A percentile compares a stretch with the other conserved stretches of the same genome.
Conservation (phyloP, 805 yeast species). For the Candida hungchunana region DNA sequence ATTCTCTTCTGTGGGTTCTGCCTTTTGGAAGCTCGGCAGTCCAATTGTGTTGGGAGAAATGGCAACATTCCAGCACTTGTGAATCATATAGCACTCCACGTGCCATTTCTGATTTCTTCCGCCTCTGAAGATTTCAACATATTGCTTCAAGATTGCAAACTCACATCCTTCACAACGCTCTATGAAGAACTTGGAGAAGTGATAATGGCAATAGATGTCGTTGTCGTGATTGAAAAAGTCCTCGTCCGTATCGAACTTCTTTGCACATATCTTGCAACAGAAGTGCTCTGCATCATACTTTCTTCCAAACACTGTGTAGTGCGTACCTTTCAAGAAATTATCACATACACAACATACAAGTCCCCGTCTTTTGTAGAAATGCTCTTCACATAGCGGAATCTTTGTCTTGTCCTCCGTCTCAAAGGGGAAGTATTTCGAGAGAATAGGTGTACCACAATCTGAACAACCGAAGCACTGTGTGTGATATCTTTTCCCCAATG, state of each 20-base stretch:
- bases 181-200: conserved; percentile 82
- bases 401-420: conserved; percentile 43
- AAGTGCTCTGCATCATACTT: conserved; percentile 95
- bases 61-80: conserved; percentile 92
- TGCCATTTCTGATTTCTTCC: conserved; percentile 97
- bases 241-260: conserved; percentile 85
- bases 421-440: conserved; percentile 84
- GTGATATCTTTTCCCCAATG: conserved; percentile 75
- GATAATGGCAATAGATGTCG: conserved; percentile 84
- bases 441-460: conserved; percentile 79
- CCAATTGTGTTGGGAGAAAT: conserved; percentile 61
- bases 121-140: conserved; percentile 87
- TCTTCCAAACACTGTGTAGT: conserved; percentile 87
- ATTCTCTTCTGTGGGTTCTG: conserved; percentile 25
- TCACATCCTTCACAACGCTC: conserved; percentile 91
- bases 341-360: conserved; percentile 85
- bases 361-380: conserved; percentile 81
- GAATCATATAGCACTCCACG: conserved; percentile 98
- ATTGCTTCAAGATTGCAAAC: conserved; percentile 87
- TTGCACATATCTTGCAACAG: conserved; percentile 81
- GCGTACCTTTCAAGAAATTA: conserved; percentile 83
- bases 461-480: conserved; percentile 83
- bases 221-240: conserved; percentile 86
- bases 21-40: conserved; percentile 30
- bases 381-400: conserved; percentile 82